Evolutionary conservation across 768 basidiomycete genomes (phyloP).

Genomic region (Rhodotorula toruloides): DNA sequence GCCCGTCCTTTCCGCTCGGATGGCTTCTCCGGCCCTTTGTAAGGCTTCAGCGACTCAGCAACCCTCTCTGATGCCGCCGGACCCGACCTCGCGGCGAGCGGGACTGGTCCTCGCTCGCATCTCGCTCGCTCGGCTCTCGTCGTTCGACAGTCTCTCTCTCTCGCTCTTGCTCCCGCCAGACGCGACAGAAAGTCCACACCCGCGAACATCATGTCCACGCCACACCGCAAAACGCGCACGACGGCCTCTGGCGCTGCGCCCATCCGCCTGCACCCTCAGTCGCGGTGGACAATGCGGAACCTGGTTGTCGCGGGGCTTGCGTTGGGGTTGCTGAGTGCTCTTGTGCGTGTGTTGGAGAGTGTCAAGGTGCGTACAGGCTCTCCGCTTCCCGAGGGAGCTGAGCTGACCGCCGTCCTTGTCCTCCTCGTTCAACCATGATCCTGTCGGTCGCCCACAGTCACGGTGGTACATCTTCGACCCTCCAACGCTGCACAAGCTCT

Average conservation of each 20-base stretch:
- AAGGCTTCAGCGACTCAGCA: too few relatives aligned
- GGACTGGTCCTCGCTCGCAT: too few relatives aligned
- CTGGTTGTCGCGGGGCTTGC: slow-evolving; percentile 18
- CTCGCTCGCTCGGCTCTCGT: too few relatives aligned
- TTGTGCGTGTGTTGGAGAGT: slow-evolving; percentile 30
- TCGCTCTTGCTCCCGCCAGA: too few relatives aligned
- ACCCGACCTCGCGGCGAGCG: too few relatives aligned
- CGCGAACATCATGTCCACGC: too few relatives aligned
- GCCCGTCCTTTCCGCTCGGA: too few relatives aligned
- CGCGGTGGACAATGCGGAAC: slow-evolving; percentile 7
- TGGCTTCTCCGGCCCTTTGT: too few relatives aligned
- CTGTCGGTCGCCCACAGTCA: slow-evolving; percentile 52
- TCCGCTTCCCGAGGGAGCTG: not conserved
- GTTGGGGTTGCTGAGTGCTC: slow-evolving; percentile 13
- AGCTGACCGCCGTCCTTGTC: not conserved
- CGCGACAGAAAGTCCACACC: too few relatives aligned
- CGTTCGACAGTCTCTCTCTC: too few relatives aligned
- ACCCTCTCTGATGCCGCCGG: too few relatives aligned
- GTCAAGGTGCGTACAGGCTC: slow-evolving; percentile 36
- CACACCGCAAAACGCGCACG: too few relatives aligned
- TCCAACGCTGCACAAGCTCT: slow-evolving; percentile 63
- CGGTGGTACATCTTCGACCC: slow-evolving; percentile 85
- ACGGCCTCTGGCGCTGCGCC: slow-evolving; percentile 8
- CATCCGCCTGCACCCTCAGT: slow-evolving; percentile 7
- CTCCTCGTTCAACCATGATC: not conserved